These are phyloP conservation scores for Cicer pinnatifidum DNA, from an alignment of 306 rosid species.

Conservation along the genomic window DNA sequence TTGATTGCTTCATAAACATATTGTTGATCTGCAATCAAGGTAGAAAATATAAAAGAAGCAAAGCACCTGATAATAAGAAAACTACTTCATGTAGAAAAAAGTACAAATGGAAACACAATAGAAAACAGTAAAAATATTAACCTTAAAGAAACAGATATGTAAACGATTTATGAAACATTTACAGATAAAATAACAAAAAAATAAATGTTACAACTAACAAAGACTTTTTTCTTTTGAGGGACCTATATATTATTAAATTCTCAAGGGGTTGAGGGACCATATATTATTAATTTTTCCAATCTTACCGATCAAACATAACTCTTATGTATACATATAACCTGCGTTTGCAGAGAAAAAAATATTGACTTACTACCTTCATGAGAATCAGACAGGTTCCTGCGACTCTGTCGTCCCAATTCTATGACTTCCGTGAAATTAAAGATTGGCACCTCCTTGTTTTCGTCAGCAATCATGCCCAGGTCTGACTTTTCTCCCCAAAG, in stretches of 20 bases:
- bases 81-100: too few species aligned
- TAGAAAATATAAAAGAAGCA: constrained; percentile 38
- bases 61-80: background rate
- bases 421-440: constrained; percentile 67
- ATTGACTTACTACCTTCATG: constrained; percentile 62
- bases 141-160: background rate
- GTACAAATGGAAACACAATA: background rate
- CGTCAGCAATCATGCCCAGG: constrained; percentile 50
- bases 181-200: background rate
- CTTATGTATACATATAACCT: background rate
- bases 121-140: background rate
- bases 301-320: background rate
- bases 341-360: constrained; percentile 30
- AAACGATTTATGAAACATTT: background rate
- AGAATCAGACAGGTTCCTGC: constrained; percentile 55
- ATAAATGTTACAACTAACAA: background rate
- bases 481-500: constrained; percentile 93
- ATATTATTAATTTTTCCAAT: background rate
- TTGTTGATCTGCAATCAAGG: constrained; percentile 53
- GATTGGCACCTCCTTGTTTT: constrained; percentile 53
- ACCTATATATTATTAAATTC: background rate
- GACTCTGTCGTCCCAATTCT: constrained; percentile 69
- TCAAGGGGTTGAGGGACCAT: background rate
- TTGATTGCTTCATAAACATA: constrained; percentile 68
- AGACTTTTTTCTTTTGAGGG: background rate